These are phyloP conservation scores for Umbelopsis sp. DNA, from an alignment of 371 early-diverging fungal genomes.

Conservation along the genomic window DNA sequence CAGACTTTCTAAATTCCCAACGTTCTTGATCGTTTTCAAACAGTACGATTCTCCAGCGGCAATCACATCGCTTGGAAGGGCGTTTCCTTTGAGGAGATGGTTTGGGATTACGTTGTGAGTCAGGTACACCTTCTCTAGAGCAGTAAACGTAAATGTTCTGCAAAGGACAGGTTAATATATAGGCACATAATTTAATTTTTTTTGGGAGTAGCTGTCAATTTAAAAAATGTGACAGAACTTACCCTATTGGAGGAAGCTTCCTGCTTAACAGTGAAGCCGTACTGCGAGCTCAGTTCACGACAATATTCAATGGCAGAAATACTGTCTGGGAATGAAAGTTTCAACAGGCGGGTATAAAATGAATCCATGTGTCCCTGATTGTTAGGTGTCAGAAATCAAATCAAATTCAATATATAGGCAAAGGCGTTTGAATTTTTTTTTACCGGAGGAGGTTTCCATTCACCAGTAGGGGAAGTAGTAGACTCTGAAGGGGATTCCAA, in stretches of 20 bases:
- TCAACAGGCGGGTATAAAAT: slow-evolving; percentile 46
- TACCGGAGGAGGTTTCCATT: slow-evolving; percentile 16
- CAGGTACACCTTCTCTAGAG: slow-evolving; percentile 65
- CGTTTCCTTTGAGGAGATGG: slow-evolving; percentile 61
- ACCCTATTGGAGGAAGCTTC: slow-evolving; percentile 71
- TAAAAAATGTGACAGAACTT: slow-evolving; percentile 23
- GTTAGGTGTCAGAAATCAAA: not conserved
- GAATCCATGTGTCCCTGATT: slow-evolving; percentile 28
- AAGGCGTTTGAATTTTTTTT: not conserved
- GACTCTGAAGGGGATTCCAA: slow-evolving; percentile 4
- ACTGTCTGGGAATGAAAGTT: slow-evolving; percentile 44
- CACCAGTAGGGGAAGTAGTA: slow-evolving; percentile 1
- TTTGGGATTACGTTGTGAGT: slow-evolving; percentile 60
- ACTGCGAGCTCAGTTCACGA: slow-evolving; percentile 57
- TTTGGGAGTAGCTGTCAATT: slow-evolving; percentile 6
- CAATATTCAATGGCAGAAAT: slow-evolving; percentile 58
- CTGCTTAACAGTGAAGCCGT: slow-evolving; percentile 70
- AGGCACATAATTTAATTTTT: no score
- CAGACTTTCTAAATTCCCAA: slow-evolving; percentile 64
- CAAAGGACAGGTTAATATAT: not conserved
- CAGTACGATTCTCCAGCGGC: slow-evolving; percentile 67
- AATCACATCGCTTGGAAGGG: slow-evolving; percentile 63
- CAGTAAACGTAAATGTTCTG: slow-evolving; percentile 69
- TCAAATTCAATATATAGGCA: not conserved
- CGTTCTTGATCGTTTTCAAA: slow-evolving; percentile 56